Evolutionary conservation across 768 basidiomycete species (phyloP).

Genomic region (Russula sp.): DNA sequence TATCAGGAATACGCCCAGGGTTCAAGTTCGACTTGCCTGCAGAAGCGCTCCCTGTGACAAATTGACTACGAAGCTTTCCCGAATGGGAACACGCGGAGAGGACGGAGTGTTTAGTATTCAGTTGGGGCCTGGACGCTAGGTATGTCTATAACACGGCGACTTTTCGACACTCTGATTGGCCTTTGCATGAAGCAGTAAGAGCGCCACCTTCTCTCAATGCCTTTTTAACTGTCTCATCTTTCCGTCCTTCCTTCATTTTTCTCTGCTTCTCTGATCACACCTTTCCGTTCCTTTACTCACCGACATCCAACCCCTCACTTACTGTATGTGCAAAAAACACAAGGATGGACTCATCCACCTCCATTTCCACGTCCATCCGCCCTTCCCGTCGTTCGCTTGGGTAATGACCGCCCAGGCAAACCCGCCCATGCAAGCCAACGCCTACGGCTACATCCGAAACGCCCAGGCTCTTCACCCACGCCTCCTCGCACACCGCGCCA

Average conservation of each 20-base stretch:
- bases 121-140: conserved; percentile 12
- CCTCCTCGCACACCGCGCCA: not conserved
- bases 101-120: not conserved
- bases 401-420: conserved; percentile 22
- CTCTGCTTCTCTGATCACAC: not conserved
- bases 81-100: conserved; percentile 3
- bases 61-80: not conserved
- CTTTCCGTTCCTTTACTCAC: not conserved
- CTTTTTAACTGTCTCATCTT: conserved; percentile 1
- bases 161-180: conserved; percentile 7
- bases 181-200: not conserved
- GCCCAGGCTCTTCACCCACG: not conserved
- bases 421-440: conserved; percentile 6
- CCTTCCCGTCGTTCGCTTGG: conserved; percentile 27
- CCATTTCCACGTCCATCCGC: conserved; percentile 7
- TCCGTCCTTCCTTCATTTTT: not conserved
- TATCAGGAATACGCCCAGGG: not conserved
- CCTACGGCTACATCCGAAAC: conserved; percentile 22
- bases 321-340: conserved; percentile 1
- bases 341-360: not conserved
- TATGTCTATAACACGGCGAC: conserved; percentile 23
- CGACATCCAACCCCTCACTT: not conserved
- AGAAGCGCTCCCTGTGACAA: not conserved
- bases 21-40: not conserved
- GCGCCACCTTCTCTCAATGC: not conserved